A percentile compares a stretch with the other conserved stretches of the same genome.
phyloP scores from a whole-genome alignment of 176 grass and related monocot genomes.

The Phoenix dactylifera region DNA sequence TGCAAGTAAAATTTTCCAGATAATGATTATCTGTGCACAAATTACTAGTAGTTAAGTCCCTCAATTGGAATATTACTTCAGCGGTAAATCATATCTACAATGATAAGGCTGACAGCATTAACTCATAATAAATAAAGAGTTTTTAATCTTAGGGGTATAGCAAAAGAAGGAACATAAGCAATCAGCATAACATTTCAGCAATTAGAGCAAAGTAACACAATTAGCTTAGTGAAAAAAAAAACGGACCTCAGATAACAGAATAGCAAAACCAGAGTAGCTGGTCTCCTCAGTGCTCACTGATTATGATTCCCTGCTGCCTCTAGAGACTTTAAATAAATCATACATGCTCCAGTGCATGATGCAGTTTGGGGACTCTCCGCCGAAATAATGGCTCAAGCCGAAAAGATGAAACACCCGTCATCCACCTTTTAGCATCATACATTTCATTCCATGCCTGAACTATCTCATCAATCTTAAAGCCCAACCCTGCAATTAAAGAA shows the following conservation, averaged over 20 bases:
- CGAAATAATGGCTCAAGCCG: conserved; percentile 75
- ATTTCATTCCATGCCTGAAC: conserved; percentile 87
- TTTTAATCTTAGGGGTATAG: no score
- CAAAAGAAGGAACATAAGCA: no score
- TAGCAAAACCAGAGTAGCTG: not conserved
- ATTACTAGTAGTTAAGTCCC: no score
- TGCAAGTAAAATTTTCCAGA: no score
- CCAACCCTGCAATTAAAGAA: conserved; percentile 46
- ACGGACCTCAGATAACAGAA: not conserved
- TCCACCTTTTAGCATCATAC: conserved; percentile 85
- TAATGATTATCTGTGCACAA: no score
- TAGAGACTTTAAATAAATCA: conserved; percentile 31
- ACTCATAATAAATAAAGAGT: no score
- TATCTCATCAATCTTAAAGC: conserved; percentile 84
- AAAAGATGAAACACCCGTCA: conserved; percentile 58
- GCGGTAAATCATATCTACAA: no score
- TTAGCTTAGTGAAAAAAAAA: no score
- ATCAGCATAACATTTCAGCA: no score
- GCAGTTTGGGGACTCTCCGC: conserved; percentile 56
- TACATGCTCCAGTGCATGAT: conserved; percentile 54
- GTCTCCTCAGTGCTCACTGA: not conserved
- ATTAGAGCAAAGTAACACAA: no score
- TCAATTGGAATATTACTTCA: no score
- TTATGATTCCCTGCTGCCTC: not conserved
- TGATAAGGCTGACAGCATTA: no score